Evolutionary conservation across 1,139 yeast species (phyloP).

Genomic region (Lodderomyces jiufengensis): DNA sequence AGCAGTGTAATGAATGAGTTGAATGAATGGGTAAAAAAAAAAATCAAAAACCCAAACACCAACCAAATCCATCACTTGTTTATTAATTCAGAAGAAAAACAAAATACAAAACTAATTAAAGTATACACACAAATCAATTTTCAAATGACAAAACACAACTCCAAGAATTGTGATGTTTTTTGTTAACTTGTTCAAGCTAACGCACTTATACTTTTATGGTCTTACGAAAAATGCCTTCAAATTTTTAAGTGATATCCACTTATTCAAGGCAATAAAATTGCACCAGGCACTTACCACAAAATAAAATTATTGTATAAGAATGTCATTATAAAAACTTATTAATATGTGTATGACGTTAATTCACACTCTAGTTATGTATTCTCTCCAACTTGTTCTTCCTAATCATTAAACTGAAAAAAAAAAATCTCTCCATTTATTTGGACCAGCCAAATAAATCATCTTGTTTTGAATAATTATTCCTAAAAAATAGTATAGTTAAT

Average conservation of each 20-base stretch:
- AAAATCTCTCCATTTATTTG: neutral
- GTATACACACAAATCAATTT: slow-evolving; percentile 5
- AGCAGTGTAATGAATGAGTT: too few relatives aligned
- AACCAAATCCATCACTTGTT: neutral
- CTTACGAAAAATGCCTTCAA: too few relatives aligned
- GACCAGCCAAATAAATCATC: neutral
- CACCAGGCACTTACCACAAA: too few relatives aligned
- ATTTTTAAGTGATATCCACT: neutral
- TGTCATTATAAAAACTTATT: slow-evolving; percentile 3
- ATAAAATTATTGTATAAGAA: neutral
- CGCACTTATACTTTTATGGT: too few relatives aligned
- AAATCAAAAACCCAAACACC: slow-evolving; percentile 1
- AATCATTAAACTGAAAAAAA: neutral
- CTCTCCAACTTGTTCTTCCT: neutral
- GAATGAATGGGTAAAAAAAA: neutral
- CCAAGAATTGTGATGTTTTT: neutral
- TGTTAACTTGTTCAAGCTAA: too few relatives aligned
- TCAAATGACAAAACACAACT: slow-evolving; percentile 4
- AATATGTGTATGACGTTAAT: slow-evolving; percentile 3
- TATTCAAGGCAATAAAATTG: too few relatives aligned
- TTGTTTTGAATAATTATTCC: slow-evolving; percentile 2
- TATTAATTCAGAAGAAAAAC: slow-evolving; percentile 3
- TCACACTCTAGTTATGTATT: slow-evolving; percentile 1
- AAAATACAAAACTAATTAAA: slow-evolving; percentile 1
- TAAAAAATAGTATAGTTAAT: slow-evolving; percentile 6